phyloP scores from a whole-genome alignment of 306 rosid genomes.

The Calophaca sinica region DNA sequence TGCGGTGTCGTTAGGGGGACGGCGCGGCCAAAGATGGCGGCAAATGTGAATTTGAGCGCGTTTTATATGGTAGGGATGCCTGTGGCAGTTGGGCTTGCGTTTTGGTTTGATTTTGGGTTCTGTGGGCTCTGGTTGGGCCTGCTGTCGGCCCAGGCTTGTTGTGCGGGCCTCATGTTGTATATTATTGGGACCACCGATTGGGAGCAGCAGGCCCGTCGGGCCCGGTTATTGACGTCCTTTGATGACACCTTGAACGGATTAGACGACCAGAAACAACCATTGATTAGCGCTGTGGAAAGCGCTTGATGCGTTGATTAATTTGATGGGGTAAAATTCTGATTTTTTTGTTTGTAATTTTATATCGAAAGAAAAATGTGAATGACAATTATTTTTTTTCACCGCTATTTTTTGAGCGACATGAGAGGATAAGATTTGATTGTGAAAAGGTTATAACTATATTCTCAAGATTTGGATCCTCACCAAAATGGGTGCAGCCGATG shows the following conservation, averaged over 20 bases:
- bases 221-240: conserved; percentile 54
- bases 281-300: conserved; percentile 45
- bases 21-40: conserved; percentile 86
- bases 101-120: conserved; percentile 67
- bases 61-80: conserved; percentile 94
- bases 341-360: conserved; percentile 27
- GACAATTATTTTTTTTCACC: conserved; percentile 21
- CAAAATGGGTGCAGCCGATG: too few relatives aligned
- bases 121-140: conserved; percentile 93
- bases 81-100: conserved; percentile 83
- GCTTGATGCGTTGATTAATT: conserved; percentile 22
- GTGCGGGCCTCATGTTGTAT: conserved; percentile 86
- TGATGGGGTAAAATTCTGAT: conserved; percentile 29
- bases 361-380: conserved; percentile 38
- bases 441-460: too few relatives aligned
- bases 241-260: conserved; percentile 20
- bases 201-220: conserved; percentile 71
- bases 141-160: conserved; percentile 82
- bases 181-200: conserved; percentile 84
- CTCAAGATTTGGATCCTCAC: too few relatives aligned
- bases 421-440: too few relatives aligned
- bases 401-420: not conserved
- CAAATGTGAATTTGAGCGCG: conserved; percentile 79
- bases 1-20: conserved; percentile 91
- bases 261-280: conserved; percentile 48